These are phyloP conservation scores for Botrytis elliptica DNA, from an alignment of 2,329 filamentous ascomycete species.

Conservation along the genomic window DNA sequence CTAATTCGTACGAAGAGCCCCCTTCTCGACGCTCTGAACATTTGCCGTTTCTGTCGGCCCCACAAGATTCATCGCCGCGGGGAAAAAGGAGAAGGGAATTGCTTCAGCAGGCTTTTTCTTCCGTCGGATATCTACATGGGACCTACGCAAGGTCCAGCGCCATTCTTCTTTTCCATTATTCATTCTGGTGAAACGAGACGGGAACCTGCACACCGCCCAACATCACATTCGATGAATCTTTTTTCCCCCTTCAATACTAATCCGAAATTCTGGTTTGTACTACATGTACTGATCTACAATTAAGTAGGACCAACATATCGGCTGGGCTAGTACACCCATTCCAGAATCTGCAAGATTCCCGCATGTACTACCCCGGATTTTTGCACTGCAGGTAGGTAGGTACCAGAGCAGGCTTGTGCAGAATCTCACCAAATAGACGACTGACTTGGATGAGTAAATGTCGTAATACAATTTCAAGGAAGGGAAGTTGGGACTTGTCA, in stretches of 20 bases:
- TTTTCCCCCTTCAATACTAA: not conserved
- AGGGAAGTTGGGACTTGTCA: constrained; percentile 4
- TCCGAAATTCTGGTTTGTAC: constrained; percentile 17
- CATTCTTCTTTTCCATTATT: constrained; percentile 17
- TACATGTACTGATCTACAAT: constrained; percentile 18
- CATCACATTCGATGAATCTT: constrained; percentile 8
- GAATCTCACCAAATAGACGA: constrained; percentile 24
- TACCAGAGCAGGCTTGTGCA: constrained; percentile 24
- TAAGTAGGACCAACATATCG: not conserved
- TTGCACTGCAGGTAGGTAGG: constrained; percentile 17
- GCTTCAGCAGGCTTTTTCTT: constrained; percentile 21
- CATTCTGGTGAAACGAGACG: constrained; percentile 20
- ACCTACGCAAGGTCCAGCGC: constrained; percentile 15
- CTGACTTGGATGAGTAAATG: constrained; percentile 9
- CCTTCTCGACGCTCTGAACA: not conserved
- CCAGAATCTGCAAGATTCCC: constrained; percentile 25
- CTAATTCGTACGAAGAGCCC: not conserved
- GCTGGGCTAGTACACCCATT: constrained; percentile 19
- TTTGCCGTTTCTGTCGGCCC: constrained; percentile 13
- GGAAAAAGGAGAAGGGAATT: constrained; percentile 14
- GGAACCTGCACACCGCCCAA: constrained; percentile 24
- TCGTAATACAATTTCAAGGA: not conserved
- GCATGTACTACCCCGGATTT: constrained; percentile 23
- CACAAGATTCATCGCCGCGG: constrained; percentile 19
- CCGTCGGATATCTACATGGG: constrained; percentile 22